Conservation (phyloP, 257 asterid genomes). For the Ilex asprella region DNA sequence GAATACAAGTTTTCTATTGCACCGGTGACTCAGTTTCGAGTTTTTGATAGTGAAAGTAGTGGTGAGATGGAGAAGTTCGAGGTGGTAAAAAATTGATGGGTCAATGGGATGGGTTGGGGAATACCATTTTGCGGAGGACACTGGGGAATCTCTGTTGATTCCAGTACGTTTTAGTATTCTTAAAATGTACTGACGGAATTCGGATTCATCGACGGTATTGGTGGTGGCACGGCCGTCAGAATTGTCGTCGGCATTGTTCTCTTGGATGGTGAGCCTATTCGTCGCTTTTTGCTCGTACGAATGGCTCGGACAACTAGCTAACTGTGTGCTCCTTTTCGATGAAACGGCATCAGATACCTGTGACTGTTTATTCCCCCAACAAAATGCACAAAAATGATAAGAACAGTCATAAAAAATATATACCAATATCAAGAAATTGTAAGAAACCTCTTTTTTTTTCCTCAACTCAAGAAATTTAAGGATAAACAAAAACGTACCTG, state of each 20-base stretch:
- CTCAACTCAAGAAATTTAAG: too few species aligned
- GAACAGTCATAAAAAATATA: not conserved
- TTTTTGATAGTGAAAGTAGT: conserved; percentile 11
- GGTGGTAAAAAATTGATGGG: conserved; percentile 68
- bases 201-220: conserved; percentile 25
- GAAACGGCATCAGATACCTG: conserved; percentile 52
- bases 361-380: conserved; percentile 22
- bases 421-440: not conserved
- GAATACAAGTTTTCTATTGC: conserved; percentile 62
- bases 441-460: too few species aligned
- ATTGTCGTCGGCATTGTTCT: conserved; percentile 25
- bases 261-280: conserved; percentile 21
- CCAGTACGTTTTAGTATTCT: conserved; percentile 65
- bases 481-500: conserved; percentile 35
- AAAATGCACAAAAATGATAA: not conserved
- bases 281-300: conserved; percentile 31
- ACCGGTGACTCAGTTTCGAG: conserved; percentile 25
- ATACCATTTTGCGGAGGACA: conserved; percentile 49
- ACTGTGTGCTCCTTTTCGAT: conserved; percentile 60
- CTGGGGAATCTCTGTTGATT: conserved; percentile 22
- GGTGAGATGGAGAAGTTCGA: conserved; percentile 57
- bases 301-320: conserved; percentile 53
- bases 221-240: conserved; percentile 27
- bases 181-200: conserved; percentile 38
- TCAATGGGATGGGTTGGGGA: conserved; percentile 61